These are phyloP conservation scores for Paecilomyces sp. DNA, from an alignment of 2,329 filamentous ascomycete genomes.

Conservation along the genomic window DNA sequence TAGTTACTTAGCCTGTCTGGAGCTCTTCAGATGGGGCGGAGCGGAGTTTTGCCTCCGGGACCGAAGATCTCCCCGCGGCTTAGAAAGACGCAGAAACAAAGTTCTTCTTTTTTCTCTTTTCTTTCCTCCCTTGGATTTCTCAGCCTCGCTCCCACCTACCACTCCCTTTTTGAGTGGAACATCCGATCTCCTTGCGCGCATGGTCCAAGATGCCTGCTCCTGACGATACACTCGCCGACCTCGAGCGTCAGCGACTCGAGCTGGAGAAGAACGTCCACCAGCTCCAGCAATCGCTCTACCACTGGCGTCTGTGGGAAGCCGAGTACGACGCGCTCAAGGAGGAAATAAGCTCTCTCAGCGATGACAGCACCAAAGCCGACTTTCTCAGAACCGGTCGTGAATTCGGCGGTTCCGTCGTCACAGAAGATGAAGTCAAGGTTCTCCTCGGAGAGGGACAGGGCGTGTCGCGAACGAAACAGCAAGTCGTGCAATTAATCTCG, in stretches of 20 bases:
- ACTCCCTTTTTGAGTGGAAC: not conserved
- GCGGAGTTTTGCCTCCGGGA: not conserved
- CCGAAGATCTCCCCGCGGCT: not conserved
- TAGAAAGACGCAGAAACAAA: not conserved
- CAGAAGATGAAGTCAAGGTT: slow-evolving; percentile 47
- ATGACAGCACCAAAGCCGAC: slow-evolving; percentile 44
- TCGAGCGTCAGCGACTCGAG: slow-evolving; percentile 67
- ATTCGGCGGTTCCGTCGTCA: slow-evolving; percentile 37
- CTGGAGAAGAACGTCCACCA: slow-evolving; percentile 71
- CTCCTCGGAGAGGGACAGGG: slow-evolving; percentile 42
- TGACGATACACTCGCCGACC: slow-evolving; percentile 52
- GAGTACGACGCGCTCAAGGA: slow-evolving; percentile 89
- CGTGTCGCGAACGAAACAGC: slow-evolving; percentile 47
- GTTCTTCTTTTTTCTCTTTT: not conserved
- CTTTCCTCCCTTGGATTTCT: slow-evolving; percentile 5
- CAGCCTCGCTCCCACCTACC: not conserved
- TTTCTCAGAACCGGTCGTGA: slow-evolving; percentile 44
- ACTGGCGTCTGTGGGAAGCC: slow-evolving; percentile 86
- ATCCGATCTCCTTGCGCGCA: not conserved
- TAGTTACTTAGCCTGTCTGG: not conserved
- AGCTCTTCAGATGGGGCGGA: not conserved
- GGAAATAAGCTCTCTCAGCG: slow-evolving; percentile 57
- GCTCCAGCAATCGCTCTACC: slow-evolving; percentile 66
- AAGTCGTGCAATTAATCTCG: slow-evolving; percentile 61
- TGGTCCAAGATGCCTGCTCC: slow-evolving; percentile 22